Percentiles rank a stretch among this genome's conserved stretches.
Evolutionary conservation across 805 yeast genomes (phyloP).

Genomic region (Metschnikowia lachancei): DNA sequence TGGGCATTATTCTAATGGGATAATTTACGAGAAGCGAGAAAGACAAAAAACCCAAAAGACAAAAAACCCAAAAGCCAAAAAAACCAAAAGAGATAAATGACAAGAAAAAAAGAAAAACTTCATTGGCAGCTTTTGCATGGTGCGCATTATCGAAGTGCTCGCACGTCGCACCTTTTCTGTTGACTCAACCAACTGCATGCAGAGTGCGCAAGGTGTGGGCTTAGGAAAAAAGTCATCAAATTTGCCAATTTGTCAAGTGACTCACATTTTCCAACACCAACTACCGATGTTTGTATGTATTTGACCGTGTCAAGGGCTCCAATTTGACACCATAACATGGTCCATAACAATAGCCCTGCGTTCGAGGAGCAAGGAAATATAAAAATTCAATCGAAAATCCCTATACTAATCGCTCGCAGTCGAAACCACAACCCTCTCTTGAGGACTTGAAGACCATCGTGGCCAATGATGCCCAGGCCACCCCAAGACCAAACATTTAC

Average conservation of each 20-base stretch:
- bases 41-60: too few relatives aligned
- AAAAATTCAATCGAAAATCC: too few relatives aligned
- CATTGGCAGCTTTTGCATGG: too few relatives aligned
- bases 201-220: conserved; percentile 4
- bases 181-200: conserved; percentile 3
- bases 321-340: background rate
- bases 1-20: conserved; percentile 41
- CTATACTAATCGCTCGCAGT: conserved; percentile 11
- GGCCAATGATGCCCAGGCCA: conserved; percentile 13
- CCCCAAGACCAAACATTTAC: conserved; percentile 60
- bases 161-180: background rate
- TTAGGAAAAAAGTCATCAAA: conserved; percentile 4
- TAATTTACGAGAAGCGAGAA: too few relatives aligned
- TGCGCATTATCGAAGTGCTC: background rate
- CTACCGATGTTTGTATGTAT: conserved; percentile 27
- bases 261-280: background rate
- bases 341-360: background rate
- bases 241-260: background rate
- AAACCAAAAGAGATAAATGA: too few relatives aligned
- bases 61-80: too few relatives aligned
- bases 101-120: too few relatives aligned
- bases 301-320: background rate
- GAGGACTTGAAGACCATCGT: conserved; percentile 30
- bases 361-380: too few relatives aligned
- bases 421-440: conserved; percentile 38